Evolutionary conservation across 805 yeast species (phyloP).

Genomic region (Zygoascus bituminiphila): DNA sequence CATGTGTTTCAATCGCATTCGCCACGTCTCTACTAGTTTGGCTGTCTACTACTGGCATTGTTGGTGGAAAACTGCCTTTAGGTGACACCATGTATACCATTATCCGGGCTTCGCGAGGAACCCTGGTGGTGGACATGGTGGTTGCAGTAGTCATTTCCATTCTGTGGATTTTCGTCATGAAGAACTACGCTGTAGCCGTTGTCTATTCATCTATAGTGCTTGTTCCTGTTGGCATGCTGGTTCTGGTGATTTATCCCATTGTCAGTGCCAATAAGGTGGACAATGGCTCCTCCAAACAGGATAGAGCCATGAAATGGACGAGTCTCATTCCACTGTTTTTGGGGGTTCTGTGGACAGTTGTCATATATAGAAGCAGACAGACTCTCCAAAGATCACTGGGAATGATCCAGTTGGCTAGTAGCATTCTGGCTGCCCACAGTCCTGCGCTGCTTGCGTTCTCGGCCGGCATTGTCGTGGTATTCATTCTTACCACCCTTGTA

Average conservation of each 20-base stretch:
- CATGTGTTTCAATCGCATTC: conserved; percentile 21
- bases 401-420: conserved; percentile 30
- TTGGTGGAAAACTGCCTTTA: conserved; percentile 14
- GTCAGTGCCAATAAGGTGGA: conserved; percentile 25
- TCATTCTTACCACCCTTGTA: conserved; percentile 27
- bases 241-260: conserved; percentile 22
- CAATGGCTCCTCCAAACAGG: conserved; percentile 28
- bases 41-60: conserved; percentile 22
- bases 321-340: conserved; percentile 21
- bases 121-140: conserved; percentile 19
- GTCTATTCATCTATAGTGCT: conserved; percentile 21
- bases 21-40: conserved; percentile 26
- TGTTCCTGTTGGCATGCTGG: conserved; percentile 25
- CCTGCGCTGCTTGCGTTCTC: conserved; percentile 25
- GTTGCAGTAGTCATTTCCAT: conserved; percentile 21
- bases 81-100: conserved; percentile 25
- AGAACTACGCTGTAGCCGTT: conserved; percentile 20
- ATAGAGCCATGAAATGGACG: conserved; percentile 27
- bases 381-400: conserved; percentile 27
- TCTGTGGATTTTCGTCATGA: conserved; percentile 25
- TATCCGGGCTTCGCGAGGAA: conserved; percentile 19
- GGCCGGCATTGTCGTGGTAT: conserved; percentile 22
- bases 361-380: conserved; percentile 22
- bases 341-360: conserved; percentile 23
- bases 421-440: conserved; percentile 27